Evolutionary conservation across 345 rosid genomes (phyloP).

Genomic region (Camelina hispida): DNA sequence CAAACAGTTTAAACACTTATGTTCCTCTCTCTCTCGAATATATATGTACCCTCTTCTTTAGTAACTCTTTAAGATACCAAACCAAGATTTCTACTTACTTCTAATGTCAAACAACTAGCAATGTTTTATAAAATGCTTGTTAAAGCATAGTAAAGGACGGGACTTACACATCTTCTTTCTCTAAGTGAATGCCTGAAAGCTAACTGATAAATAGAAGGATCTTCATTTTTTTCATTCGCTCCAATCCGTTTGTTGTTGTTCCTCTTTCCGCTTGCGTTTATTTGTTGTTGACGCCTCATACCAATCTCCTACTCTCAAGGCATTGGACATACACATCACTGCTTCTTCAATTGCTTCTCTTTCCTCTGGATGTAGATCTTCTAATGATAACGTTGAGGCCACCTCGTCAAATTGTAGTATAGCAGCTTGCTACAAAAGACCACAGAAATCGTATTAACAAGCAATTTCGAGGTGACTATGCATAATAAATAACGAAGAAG

Average conservation of each 20-base stretch:
- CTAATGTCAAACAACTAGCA: conserved; percentile 18
- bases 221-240: conserved; percentile 37
- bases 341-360: conserved; percentile 47
- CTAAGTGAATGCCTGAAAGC: neutral
- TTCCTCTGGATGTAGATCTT: conserved; percentile 46
- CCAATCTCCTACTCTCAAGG: conserved; percentile 50
- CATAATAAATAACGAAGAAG: neutral
- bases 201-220: neutral
- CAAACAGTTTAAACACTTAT: neutral
- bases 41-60: neutral
- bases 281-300: conserved; percentile 36
- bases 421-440: conserved; percentile 46
- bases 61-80: conserved; percentile 5
- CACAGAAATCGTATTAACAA: neutral
- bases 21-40: neutral
- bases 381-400: conserved; percentile 44
- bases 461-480: neutral
- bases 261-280: conserved; percentile 46
- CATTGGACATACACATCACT: conserved; percentile 45
- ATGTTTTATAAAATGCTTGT: conserved; percentile 1
- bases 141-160: conserved; percentile 10
- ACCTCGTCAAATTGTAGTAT: conserved; percentile 51
- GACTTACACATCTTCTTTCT: conserved; percentile 33
- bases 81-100: neutral
- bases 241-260: conserved; percentile 44